Evolutionary conservation across 495 filamentous ascomycete species (phyloP), one percentile per base, ranked within the genome.

Genomic region (Polyplosphaeria fusca): DNA sequence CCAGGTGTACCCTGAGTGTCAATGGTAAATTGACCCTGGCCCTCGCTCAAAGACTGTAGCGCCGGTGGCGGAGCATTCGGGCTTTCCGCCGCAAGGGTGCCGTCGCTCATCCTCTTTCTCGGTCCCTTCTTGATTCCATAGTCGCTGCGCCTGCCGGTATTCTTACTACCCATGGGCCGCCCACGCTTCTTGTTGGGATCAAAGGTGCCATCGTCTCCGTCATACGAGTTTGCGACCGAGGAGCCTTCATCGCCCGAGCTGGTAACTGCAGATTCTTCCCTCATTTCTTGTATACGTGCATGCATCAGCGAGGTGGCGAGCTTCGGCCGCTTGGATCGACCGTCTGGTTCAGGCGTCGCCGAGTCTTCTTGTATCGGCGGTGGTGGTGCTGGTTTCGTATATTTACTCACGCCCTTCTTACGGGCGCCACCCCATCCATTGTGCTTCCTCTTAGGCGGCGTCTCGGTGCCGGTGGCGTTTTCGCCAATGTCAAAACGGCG

Each of bases 61-160:
- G 47, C 45, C 26, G 52, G 9, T 11, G 60, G 60, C 9, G 41
- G 30, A 20, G 20, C 39, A 18, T 53, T 62, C 22, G 23, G 28
- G 19, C n/a, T 24, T 25, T 41, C 48, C 0, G 28, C 38, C 13
- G 43, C 47, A 22, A 47, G 22, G 14, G 38, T 22, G 12, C 40
- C 39, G 18, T 32, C 18, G 20, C 9, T 42, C 5, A 23, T 18
- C 16, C 47, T 58, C 51, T 60, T 65, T 19, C 70, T 42, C 24
- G 69, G 71, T 1, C 71, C 71, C 55, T 73, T 73, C 38, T 69
- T 68, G 46, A 73, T 66, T 1, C 71, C 71, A 20, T 64, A 69
- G 45, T 73, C 71, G 20, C 54, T 60, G 13, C 71, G 41, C 26
- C 52, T 55, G 1, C 52, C 50, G 23, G 63, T 30, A 49, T 73